Evolutionary conservation across 2,329 filamentous ascomycete species (phyloP).

Genomic region (Cladorrhinum sp.): DNA sequence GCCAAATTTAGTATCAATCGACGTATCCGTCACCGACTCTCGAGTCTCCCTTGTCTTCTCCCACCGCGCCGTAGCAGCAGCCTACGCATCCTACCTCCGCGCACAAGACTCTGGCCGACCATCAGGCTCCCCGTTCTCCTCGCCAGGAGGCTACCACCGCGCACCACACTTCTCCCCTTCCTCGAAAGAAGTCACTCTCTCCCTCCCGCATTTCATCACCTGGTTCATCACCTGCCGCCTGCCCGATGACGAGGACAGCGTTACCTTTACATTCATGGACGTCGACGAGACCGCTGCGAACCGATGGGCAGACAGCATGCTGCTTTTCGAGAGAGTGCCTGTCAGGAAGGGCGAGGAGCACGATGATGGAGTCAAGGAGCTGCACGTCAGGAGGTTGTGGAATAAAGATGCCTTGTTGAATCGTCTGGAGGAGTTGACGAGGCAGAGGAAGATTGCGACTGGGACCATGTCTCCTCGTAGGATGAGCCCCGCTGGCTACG

Average conservation of each 20-base stretch:
- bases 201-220: slow-evolving; percentile 26
- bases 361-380: slow-evolving; percentile 20
- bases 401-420: slow-evolving; percentile 21
- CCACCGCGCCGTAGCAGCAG: slow-evolving; percentile 25
- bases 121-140: slow-evolving; percentile 9
- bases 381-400: slow-evolving; percentile 28
- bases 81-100: slow-evolving; percentile 26
- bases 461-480: not conserved
- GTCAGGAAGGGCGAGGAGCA: not conserved
- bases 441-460: not conserved
- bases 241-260: slow-evolving; percentile 28
- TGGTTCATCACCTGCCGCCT: slow-evolving; percentile 31
- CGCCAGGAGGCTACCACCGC: slow-evolving; percentile 22
- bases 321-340: slow-evolving; percentile 25
- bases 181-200: slow-evolving; percentile 25
- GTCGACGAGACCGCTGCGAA: slow-evolving; percentile 17
- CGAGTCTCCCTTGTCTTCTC: slow-evolving; percentile 27
- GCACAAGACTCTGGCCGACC: slow-evolving; percentile 16
- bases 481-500: not conserved
- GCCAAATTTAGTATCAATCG: slow-evolving; percentile 27
- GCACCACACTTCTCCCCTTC: slow-evolving; percentile 16
- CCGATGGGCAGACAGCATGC: slow-evolving; percentile 24
- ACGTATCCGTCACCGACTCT: slow-evolving; percentile 27
- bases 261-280: slow-evolving; percentile 26
- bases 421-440: slow-evolving; percentile 22